These are phyloP conservation scores for Dothistroma septosporum DNA, from an alignment of 2,329 filamentous ascomycete genomes.

Conservation along the genomic window DNA sequence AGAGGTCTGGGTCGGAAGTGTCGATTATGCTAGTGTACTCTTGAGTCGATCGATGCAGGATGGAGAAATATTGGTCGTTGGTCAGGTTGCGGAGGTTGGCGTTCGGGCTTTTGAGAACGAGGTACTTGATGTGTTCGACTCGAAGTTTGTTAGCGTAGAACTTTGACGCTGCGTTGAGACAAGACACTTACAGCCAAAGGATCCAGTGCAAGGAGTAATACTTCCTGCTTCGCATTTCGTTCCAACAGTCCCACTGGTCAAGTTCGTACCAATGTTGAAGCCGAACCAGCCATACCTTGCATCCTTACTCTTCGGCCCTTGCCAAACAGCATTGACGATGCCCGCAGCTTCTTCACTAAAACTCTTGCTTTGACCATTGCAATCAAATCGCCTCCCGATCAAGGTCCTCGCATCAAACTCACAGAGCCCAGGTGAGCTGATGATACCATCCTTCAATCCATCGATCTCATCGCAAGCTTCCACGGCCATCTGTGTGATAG, in stretches of 20 bases:
- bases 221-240: conserved; percentile 18
- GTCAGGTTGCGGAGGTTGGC: conserved; percentile 34
- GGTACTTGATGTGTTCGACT: conserved; percentile 35
- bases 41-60: conserved; percentile 21
- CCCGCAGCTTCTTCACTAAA: conserved; percentile 30
- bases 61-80: conserved; percentile 25
- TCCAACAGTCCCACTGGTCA: conserved; percentile 23
- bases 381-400: conserved; percentile 39
- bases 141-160: background rate
- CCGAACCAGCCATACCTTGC: conserved; percentile 34
- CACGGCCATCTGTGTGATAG: conserved; percentile 31
- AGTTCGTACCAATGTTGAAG: conserved; percentile 12
- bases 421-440: conserved; percentile 23
- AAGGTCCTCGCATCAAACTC: conserved; percentile 27
- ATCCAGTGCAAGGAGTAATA: background rate
- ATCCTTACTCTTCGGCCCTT: conserved; percentile 26
- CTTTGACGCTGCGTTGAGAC: background rate
- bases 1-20: conserved; percentile 38
- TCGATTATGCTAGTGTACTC: conserved; percentile 37
- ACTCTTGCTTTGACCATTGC: conserved; percentile 14
- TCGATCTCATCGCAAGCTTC: conserved; percentile 35
- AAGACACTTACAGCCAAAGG: background rate
- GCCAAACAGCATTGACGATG: conserved; percentile 34
- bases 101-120: conserved; percentile 33
- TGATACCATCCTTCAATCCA: conserved; percentile 31